phyloP scores from a whole-genome alignment of 1,284 basidiomycete species.

The Fomitopsis pinicola region DNA sequence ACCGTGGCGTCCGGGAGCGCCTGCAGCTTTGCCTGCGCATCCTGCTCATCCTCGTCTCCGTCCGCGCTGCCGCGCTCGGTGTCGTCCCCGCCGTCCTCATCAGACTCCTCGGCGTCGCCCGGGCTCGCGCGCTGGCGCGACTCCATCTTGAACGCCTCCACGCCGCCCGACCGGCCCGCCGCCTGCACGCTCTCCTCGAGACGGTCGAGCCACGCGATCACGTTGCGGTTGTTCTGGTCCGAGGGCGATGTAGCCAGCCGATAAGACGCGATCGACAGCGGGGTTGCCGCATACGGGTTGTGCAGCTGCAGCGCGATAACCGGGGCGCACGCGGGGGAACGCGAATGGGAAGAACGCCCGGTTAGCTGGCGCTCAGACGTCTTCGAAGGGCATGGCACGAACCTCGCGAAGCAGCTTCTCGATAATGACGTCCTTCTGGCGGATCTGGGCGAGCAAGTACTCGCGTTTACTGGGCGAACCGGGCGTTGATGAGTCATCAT shows the following conservation, averaged over 20 bases:
- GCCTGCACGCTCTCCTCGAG: constrained; percentile 36
- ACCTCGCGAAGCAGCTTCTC: constrained; percentile 79
- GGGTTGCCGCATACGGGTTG: constrained; percentile 73
- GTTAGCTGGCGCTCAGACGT: background rate
- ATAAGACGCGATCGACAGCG: constrained; percentile 72
- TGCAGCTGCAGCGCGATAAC: constrained; percentile 47
- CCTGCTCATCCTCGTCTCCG: constrained; percentile 26
- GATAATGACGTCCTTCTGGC: constrained; percentile 79
- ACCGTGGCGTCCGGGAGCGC: constrained; percentile 63
- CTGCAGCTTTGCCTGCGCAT: constrained; percentile 40
- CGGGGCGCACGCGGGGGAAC: background rate
- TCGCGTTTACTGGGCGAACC: constrained; percentile 64
- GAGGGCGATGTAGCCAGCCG: constrained; percentile 69
- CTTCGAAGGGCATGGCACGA: constrained; percentile 10
- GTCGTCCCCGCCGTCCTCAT: constrained; percentile 18
- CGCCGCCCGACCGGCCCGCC: constrained; percentile 21
- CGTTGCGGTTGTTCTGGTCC: constrained; percentile 60
- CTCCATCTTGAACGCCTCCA: constrained; percentile 40
- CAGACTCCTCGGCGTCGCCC: constrained; percentile 18
- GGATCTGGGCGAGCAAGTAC: constrained; percentile 75
- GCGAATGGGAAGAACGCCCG: background rate
- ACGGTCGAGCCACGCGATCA: constrained; percentile 67
- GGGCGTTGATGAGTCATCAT: constrained; percentile 24
- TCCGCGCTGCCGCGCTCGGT: constrained; percentile 25
- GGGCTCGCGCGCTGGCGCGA: constrained; percentile 24